Conservation (phyloP, 768 basidiomycete species). For the Serendipita sp. region DNA sequence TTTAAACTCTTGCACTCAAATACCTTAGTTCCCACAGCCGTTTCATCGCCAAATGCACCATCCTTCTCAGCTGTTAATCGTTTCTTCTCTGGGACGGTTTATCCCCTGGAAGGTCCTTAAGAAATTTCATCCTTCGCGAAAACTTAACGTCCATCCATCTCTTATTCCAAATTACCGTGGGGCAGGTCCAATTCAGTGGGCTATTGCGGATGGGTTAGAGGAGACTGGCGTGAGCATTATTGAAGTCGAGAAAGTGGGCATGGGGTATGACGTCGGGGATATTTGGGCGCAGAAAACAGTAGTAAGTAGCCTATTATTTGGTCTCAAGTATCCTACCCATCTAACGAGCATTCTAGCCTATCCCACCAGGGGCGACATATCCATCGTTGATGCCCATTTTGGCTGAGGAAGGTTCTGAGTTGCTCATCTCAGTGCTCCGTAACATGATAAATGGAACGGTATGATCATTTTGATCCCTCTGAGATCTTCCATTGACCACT, state of each 20-base stretch:
- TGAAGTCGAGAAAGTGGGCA: slow-evolving; percentile 49
- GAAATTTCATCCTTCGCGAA: slow-evolving; percentile 38
- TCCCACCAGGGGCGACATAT: slow-evolving; percentile 40
- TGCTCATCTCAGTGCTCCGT: slow-evolving; percentile 57
- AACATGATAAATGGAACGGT: slow-evolving; percentile 44
- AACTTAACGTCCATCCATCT: slow-evolving; percentile 84
- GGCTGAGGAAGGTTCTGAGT: slow-evolving; percentile 45
- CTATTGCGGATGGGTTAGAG: slow-evolving; percentile 47
- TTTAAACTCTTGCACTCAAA: slow-evolving; percentile 18
- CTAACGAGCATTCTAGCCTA: slow-evolving; percentile 24
- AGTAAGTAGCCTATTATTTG: slow-evolving; percentile 28
- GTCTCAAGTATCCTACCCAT: background rate
- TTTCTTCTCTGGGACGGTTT: slow-evolving; percentile 85
- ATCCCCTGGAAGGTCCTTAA: slow-evolving; percentile 45
- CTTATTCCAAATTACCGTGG: slow-evolving; percentile 78
- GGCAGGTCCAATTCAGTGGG: slow-evolving; percentile 77
- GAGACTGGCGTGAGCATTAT: slow-evolving; percentile 71
- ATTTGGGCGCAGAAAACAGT: slow-evolving; percentile 41
- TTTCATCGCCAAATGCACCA: slow-evolving; percentile 20
- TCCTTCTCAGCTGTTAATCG: slow-evolving; percentile 47
- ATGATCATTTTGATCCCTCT: slow-evolving; percentile 10
- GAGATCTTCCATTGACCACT: background rate
- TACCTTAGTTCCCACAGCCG: slow-evolving; percentile 10
- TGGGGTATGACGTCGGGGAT: slow-evolving; percentile 66
- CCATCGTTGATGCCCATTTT: slow-evolving; percentile 38